A percentile compares a stretch with the other conserved stretches of the same genome.
These are phyloP conservation scores for Nemania diffusa DNA, from an alignment of 2,329 filamentous ascomycete genomes.

Conservation along the genomic window DNA sequence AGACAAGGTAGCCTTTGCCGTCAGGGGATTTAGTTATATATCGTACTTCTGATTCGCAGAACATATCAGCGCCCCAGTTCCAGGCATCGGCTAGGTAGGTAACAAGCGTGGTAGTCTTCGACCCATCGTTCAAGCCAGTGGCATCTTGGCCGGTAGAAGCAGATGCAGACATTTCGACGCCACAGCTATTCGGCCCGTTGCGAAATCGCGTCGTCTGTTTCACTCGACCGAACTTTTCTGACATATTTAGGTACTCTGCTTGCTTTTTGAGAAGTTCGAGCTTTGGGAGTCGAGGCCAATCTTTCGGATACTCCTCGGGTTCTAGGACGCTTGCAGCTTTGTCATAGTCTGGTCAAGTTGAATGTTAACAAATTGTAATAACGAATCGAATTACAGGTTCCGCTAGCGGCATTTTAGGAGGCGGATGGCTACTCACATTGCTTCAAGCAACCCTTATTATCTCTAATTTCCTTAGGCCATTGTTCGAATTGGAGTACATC, in stretches of 20 bases:
- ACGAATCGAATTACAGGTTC: background rate
- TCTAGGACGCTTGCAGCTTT: constrained; percentile 67
- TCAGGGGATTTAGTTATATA: constrained; percentile 65
- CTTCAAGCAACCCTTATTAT: constrained; percentile 55
- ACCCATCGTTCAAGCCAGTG: constrained; percentile 74
- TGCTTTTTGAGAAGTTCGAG: constrained; percentile 67
- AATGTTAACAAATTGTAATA: constrained; percentile 19
- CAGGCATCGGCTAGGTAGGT: constrained; percentile 76
- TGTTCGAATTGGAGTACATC: constrained; percentile 62
- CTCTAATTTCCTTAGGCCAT: constrained; percentile 69
- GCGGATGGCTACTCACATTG: constrained; percentile 56
- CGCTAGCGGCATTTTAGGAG: background rate
- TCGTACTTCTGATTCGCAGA: constrained; percentile 74
- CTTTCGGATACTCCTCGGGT: constrained; percentile 66
- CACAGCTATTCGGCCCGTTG: constrained; percentile 69
- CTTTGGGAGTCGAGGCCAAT: constrained; percentile 68
- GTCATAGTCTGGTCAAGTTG: constrained; percentile 61
- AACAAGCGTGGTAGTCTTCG: constrained; percentile 72
- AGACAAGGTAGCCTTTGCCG: constrained; percentile 69
- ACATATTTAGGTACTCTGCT: constrained; percentile 61
- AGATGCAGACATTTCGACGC: constrained; percentile 71
- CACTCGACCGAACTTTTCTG: constrained; percentile 64
- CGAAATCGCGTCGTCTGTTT: constrained; percentile 72
- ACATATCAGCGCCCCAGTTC: constrained; percentile 78
- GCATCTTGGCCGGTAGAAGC: constrained; percentile 69